Percentiles rank a stretch among this genome's conserved stretches.
These are phyloP conservation scores for Betula pendula DNA, from an alignment of 306 rosid species.

Conservation along the genomic window DNA sequence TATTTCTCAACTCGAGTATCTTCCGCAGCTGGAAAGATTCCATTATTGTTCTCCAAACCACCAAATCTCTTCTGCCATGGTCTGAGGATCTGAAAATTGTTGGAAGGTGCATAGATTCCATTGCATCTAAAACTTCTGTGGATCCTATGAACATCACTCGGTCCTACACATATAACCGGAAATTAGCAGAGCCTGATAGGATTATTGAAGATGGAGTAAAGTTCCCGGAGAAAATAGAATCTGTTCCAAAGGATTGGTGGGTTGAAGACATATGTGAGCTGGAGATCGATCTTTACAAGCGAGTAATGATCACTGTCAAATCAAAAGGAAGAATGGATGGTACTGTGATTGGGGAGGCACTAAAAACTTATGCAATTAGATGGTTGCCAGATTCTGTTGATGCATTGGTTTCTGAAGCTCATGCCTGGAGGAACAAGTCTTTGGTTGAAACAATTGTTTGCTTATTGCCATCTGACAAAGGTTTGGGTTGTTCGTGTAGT, in stretches of 20 bases:
- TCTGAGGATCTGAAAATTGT: slow-evolving; percentile 83
- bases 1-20: slow-evolving; percentile 89
- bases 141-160: slow-evolving; percentile 77
- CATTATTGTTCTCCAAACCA: slow-evolving; percentile 86
- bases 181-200: slow-evolving; percentile 57
- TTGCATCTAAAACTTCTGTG: slow-evolving; percentile 89
- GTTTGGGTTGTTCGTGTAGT: slow-evolving; percentile 67
- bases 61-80: slow-evolving; percentile 90
- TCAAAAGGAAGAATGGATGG: slow-evolving; percentile 98
- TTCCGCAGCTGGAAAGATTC: slow-evolving; percentile 97
- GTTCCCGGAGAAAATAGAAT: slow-evolving; percentile 49
- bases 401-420: slow-evolving; percentile 73
- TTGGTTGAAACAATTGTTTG: slow-evolving; percentile 85
- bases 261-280: slow-evolving; percentile 96
- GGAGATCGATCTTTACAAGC: slow-evolving; percentile 83
- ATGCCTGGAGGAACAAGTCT: slow-evolving; percentile 67
- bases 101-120: slow-evolving; percentile 94
- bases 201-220: slow-evolving; percentile 56
- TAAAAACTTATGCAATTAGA: slow-evolving; percentile 75
- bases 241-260: slow-evolving; percentile 97
- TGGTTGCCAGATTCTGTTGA: slow-evolving; percentile 95
- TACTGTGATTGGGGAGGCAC: slow-evolving; percentile 84
- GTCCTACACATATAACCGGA: slow-evolving; percentile 90
- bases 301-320: slow-evolving; percentile 78
- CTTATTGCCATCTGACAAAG: slow-evolving; percentile 69